A percentile compares a stretch with the other conserved stretches of the same genome.
These are phyloP conservation scores for Kentomonas sorsogonicus DNA, from an alignment of 208 protist genomes.

Conservation along the genomic window DNA sequence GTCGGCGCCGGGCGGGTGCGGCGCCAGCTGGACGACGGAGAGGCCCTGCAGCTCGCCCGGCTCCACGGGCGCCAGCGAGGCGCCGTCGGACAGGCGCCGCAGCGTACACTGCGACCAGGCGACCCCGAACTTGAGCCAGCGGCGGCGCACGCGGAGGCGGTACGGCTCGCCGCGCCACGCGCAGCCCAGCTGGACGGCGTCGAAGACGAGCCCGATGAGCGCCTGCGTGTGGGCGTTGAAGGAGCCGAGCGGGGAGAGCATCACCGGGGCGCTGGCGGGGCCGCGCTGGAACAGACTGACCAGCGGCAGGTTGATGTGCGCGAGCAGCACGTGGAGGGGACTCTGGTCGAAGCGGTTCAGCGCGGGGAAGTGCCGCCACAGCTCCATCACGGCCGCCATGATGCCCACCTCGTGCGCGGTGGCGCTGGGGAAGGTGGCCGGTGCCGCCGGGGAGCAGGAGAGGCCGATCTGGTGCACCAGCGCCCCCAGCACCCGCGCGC, in stretches of 20 bases:
- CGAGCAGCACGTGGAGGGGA: constrained; percentile 64
- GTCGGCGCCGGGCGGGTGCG: not conserved
- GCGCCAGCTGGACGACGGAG: not conserved
- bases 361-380: constrained; percentile 53
- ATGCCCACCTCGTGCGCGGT: constrained; percentile 45
- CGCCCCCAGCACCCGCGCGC: constrained; percentile 44
- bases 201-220: constrained; percentile 50
- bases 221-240: constrained; percentile 66
- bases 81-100: not conserved
- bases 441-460: constrained; percentile 10
- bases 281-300: constrained; percentile 45
- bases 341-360: constrained; percentile 52
- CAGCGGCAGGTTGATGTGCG: constrained; percentile 58
- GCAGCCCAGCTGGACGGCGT: constrained; percentile 48
- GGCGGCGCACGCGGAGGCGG: constrained; percentile 24
- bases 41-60: not conserved
- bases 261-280: constrained; percentile 14
- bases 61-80: not conserved
- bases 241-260: constrained; percentile 31
- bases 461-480: constrained; percentile 31
- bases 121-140: constrained; percentile 36
- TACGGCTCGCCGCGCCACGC: constrained; percentile 51
- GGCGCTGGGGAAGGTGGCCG: not conserved
- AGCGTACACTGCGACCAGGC: constrained; percentile 42
- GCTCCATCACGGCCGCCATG: constrained; percentile 45